Evolutionary conservation across 192 early-diverging fungal species (phyloP).

Genomic region (Chytriomyces confervae): DNA sequence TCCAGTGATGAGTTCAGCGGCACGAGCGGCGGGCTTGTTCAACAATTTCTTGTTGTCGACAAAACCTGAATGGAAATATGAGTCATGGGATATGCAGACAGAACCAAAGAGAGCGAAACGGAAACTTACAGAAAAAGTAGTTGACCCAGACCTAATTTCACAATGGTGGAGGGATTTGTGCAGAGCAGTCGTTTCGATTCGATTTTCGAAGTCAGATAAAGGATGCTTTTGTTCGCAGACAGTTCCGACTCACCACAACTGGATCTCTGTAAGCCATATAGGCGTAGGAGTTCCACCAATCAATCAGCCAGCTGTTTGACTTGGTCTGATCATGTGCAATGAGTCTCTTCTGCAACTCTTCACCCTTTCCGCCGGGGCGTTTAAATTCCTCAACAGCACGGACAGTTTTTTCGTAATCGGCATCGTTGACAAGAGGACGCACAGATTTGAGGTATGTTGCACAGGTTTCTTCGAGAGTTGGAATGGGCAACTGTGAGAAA

Average conservation of each 20-base stretch:
- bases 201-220: neutral
- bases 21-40: constrained; percentile 78
- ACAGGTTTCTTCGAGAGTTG: constrained; percentile 76
- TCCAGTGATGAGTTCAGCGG: constrained; percentile 85
- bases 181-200: too few species aligned
- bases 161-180: neutral
- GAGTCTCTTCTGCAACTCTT: constrained; percentile 82
- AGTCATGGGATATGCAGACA: neutral
- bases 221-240: neutral
- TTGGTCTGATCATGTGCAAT: constrained; percentile 74
- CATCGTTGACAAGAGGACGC: constrained; percentile 67
- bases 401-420: constrained; percentile 73
- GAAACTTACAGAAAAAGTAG: constrained; percentile 79
- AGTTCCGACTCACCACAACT: constrained; percentile 60
- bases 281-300: constrained; percentile 95
- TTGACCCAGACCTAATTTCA: constrained; percentile 60
- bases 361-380: constrained; percentile 74
- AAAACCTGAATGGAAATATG: constrained; percentile 52
- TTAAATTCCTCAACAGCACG: constrained; percentile 77
- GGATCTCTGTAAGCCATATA: constrained; percentile 88
- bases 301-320: constrained; percentile 87
- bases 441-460: constrained; percentile 79
- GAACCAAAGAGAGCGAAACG: neutral
- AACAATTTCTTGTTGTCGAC: constrained; percentile 83
- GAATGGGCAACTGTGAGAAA: constrained; percentile 75